Percentiles rank a stretch among this genome's conserved stretches.
phyloP scores from a whole-genome alignment of 305 asterid genomes.

The Euphrasia arctica region DNA sequence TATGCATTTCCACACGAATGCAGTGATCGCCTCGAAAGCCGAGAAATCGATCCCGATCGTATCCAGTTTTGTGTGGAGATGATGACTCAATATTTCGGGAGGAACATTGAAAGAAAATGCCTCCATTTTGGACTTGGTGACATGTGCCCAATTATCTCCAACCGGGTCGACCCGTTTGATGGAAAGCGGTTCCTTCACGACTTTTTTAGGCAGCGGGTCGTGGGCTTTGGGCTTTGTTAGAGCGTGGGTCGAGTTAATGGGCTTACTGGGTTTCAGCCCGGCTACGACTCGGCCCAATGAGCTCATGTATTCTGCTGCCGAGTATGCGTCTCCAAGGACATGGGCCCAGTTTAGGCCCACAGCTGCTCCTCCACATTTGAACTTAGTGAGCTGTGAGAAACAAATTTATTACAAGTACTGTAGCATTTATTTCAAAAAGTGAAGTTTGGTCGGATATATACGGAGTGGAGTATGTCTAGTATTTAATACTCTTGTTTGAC shows the following conservation, averaged over 20 bases:
- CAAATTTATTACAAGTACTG: background rate
- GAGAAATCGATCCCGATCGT: slow-evolving; percentile 23
- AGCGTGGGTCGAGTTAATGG: slow-evolving; percentile 32
- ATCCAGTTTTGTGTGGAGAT: slow-evolving; percentile 33
- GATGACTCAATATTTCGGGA: slow-evolving; percentile 34
- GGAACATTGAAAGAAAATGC: slow-evolving; percentile 48
- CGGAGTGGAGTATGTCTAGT: too few relatives aligned
- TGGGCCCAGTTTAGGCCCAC: slow-evolving; percentile 90
- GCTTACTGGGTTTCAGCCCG: slow-evolving; percentile 31
- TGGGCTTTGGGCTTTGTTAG: slow-evolving; percentile 23
- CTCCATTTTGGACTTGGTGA: slow-evolving; percentile 41
- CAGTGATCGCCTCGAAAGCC: slow-evolving; percentile 61
- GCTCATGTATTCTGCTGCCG: slow-evolving; percentile 55
- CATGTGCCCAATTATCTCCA: slow-evolving; percentile 65
- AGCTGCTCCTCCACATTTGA: slow-evolving; percentile 79
- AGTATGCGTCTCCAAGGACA: slow-evolving; percentile 74
- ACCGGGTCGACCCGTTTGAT: slow-evolving; percentile 62
- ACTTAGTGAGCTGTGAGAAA: slow-evolving; percentile 51
- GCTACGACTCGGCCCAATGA: slow-evolving; percentile 30
- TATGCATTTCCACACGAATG: slow-evolving; percentile 58
- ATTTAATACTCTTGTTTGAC: too few relatives aligned
- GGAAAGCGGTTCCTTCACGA: slow-evolving; percentile 43
- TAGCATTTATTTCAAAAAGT: too few relatives aligned
- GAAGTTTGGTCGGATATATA: too few relatives aligned
- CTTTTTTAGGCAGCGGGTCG: slow-evolving; percentile 14